phyloP scores from a whole-genome alignment of 768 basidiomycete genomes.

The Amanita thiersii region DNA sequence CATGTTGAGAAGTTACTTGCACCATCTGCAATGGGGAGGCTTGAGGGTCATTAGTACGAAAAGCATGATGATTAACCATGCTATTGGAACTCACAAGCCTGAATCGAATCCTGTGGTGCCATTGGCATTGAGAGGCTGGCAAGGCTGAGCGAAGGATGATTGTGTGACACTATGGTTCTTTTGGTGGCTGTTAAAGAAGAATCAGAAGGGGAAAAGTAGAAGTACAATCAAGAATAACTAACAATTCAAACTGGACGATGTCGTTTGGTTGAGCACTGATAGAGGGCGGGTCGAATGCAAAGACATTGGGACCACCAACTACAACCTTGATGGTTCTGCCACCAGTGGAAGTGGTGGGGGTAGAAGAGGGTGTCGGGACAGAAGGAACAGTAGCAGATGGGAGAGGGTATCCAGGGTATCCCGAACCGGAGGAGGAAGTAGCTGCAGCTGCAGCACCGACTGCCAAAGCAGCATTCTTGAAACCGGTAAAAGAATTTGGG shows the following conservation, averaged over 20 bases:
- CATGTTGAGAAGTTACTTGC: slow-evolving; percentile 44
- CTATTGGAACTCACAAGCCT: slow-evolving; percentile 37
- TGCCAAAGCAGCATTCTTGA: slow-evolving; percentile 49
- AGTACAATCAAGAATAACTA: slow-evolving; percentile 13
- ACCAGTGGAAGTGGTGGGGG: slow-evolving; percentile 39
- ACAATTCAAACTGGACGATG: slow-evolving; percentile 55
- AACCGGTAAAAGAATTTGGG: slow-evolving; percentile 53
- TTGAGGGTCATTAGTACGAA: slow-evolving; percentile 11
- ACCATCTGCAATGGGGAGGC: slow-evolving; percentile 32
- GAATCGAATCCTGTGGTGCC: slow-evolving; percentile 44
- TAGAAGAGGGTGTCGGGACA: slow-evolving; percentile 8
- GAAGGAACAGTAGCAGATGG: slow-evolving; percentile 6
- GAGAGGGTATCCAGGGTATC: slow-evolving; percentile 12
- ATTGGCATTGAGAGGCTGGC: slow-evolving; percentile 32
- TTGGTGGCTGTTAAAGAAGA: slow-evolving; percentile 31
- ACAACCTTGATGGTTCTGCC: slow-evolving; percentile 43
- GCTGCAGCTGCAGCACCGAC: slow-evolving; percentile 43
- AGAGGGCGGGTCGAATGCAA: slow-evolving; percentile 42
- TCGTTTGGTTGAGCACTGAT: slow-evolving; percentile 46
- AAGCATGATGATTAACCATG: not conserved
- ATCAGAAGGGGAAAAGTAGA: slow-evolving; percentile 7
- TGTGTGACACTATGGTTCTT: slow-evolving; percentile 68
- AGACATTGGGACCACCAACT: slow-evolving; percentile 41
- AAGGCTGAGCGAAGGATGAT: slow-evolving; percentile 53
- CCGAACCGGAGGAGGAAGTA: slow-evolving; percentile 22